Base-by-base conservation (phyloP, 2,329 filamentous ascomycete species). In the Penicillium sclerotigenum region DNA sequence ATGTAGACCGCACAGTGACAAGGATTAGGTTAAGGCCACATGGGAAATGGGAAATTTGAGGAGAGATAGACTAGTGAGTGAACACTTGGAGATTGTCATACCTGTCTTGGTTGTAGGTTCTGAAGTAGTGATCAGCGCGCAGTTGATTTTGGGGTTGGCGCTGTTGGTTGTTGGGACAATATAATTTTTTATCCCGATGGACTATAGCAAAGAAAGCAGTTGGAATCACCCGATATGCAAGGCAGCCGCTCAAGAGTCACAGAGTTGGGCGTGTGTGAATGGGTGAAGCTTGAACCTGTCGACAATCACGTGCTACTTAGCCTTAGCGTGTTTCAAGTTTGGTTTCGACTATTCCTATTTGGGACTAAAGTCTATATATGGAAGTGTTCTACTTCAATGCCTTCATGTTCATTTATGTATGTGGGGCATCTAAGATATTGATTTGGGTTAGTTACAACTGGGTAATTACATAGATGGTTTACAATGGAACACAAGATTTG, bases 271-370 rank as follows among this genome's bases (percentile, higher is more conserved):
- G 37, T 51, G 55, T 57, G 60, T 62, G 59, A 56, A 56, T 54
- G 46, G 54, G 36, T 56, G 59, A 61, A 60, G 59, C 59, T 57
- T 43, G 57, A 56, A 54, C 50, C 18, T 52, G 20, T 54, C 47
- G 53, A 50, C n/a, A 28, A 31, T 54, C 52, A 54, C 52, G 52
- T 54, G 51, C 5, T 1, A 14, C 8, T 11, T 16, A 10, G 8
- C 22, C 16, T 50, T 51, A 67, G 67, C 57, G 68, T 65, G 69
- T 71, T 71, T 71, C 68, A 70, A 62, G 56, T 63, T 43, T 45
- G 20, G 54, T 34, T 63, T 52, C 34, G 42, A 58, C 64, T 55
- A 62, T 58, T 53, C 64, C 59, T 26, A 28, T 40, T 55, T 52
- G 37, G 53, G 53, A 45, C 31, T 42, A 26, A 43, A 49, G 26